These are phyloP conservation scores for Kentomonas sorsogonicus DNA, from an alignment of 208 protist species.

Conservation along the genomic window DNA sequence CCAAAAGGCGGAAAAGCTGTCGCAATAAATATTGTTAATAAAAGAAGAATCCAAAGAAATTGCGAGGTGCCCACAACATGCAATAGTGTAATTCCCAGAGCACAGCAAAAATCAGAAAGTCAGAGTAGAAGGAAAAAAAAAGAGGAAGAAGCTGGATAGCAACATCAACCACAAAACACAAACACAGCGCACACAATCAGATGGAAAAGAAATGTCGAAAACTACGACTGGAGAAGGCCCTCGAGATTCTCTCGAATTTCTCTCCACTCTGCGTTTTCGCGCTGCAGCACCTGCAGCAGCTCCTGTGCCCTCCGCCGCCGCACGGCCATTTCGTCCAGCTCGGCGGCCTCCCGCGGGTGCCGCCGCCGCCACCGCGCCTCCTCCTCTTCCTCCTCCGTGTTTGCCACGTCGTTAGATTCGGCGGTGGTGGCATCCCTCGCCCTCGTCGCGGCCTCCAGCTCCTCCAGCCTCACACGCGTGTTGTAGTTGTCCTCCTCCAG, in stretches of 20 bases:
- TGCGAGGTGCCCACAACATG: too few relatives aligned
- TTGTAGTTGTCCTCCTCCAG: constrained; percentile 37
- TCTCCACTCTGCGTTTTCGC: constrained; percentile 55
- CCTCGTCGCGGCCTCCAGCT: constrained; percentile 25
- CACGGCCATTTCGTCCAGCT: constrained; percentile 29
- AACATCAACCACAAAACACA: neutral
- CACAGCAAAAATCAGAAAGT: neutral
- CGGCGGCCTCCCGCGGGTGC: constrained; percentile 13
- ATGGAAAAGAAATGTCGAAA: neutral
- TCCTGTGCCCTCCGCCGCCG: constrained; percentile 25
- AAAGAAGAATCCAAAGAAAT: constrained; percentile 2
- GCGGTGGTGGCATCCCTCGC: too few relatives aligned
- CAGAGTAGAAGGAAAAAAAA: constrained; percentile 5
- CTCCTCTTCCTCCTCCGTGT: constrained; percentile 15
- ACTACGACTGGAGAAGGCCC: neutral
- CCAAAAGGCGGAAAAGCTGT: neutral
- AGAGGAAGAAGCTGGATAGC: neutral
- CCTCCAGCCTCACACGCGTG: constrained; percentile 13
- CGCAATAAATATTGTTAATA: neutral
- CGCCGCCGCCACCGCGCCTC: neutral
- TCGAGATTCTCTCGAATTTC: constrained; percentile 40
- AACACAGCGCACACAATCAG: too few relatives aligned
- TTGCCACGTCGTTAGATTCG: too few relatives aligned
- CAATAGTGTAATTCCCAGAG: neutral
- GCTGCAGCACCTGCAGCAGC: constrained; percentile 32